Evolutionary conservation across 176 grass and related monocot genomes (phyloP), one percentile per base, ranked within the genome.

Genomic region (Rhipidocladum racemiflorum): DNA sequence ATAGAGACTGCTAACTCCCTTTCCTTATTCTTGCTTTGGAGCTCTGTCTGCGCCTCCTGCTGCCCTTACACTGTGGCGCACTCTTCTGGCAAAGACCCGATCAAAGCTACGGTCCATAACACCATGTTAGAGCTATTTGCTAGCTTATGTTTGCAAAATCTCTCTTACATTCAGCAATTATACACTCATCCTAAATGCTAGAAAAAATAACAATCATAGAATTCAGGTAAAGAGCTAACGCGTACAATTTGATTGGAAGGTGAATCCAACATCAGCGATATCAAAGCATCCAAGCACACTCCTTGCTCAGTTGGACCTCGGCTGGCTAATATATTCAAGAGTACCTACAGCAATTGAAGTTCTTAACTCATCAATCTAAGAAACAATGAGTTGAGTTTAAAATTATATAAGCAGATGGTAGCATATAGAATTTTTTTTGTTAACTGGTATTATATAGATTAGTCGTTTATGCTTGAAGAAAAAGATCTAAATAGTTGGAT

Each of bases 241-340:
- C 61, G 15, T 86, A 97, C 96, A 87, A 87, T 93, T 56, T 95
- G 92, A 78, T 99, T 99, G 13, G 88, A 73, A 38, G 96, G 86
- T 67, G 92, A 99, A 84, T 99, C 96, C 79, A 99, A 82, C 90
- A 99, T 91, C 72, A 99, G 70, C 27, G 96, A 89, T 86, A 99
- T 91, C 46, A 99, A 75, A 21, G 92, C 77, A 79, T 99, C 92
- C 88, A 99, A 99, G 85, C 96, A 99, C 27, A 91, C 87, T 39
- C 81, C 96, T 91, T 93, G 96, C 73, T 93, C 96, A 65, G 85
- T 39, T 78, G 83, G 70, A 72, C 96, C 90, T 87, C 89, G 65
- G 61, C 80, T 90, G 18, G 91, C 84, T 76, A 99, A 91, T 93
- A 99, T 95, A 86, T 93, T 93, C 79, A 93, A 75, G 56, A 99